These are phyloP conservation scores for Sphaerulina musiva DNA, from an alignment of 2,329 filamentous ascomycete species.

Conservation along the genomic window DNA sequence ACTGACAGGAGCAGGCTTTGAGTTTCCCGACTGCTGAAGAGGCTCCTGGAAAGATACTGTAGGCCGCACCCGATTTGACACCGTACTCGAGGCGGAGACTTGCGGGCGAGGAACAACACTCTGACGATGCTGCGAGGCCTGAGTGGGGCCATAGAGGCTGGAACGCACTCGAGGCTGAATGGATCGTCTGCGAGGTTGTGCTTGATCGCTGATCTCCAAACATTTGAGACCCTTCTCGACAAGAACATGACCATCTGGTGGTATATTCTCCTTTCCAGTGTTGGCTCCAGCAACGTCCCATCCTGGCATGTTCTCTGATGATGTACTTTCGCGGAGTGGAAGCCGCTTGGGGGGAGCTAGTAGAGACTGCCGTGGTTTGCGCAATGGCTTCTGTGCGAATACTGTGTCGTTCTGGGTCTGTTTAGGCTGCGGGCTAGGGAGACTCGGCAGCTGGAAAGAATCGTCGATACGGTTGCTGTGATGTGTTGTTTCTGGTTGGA, in stretches of 20 bases:
- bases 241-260: slow-evolving; percentile 39
- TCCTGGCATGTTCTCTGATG: slow-evolving; percentile 6
- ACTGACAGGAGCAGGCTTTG: not conserved
- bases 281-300: slow-evolving; percentile 46
- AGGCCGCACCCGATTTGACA: not conserved
- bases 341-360: slow-evolving; percentile 44
- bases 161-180: not conserved
- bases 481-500: not conserved
- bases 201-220: not conserved
- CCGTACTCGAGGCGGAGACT: not conserved
- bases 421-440: not conserved
- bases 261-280: slow-evolving; percentile 58
- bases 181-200: slow-evolving; percentile 1
- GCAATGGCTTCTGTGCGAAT: slow-evolving; percentile 15
- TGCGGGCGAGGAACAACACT: slow-evolving; percentile 12
- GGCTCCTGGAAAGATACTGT: not conserved
- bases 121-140: slow-evolving; percentile 22
- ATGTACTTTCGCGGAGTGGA: slow-evolving; percentile 41
- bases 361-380: slow-evolving; percentile 37
- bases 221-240: slow-evolving; percentile 5
- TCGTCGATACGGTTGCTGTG: not conserved
- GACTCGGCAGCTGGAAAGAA: not conserved
- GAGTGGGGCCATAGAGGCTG: slow-evolving; percentile 20
- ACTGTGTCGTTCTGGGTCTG: not conserved
- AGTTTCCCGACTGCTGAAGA: not conserved